Conservation (phyloP, 2,329 filamentous ascomycete genomes). For the Xylariaceae sp. region DNA sequence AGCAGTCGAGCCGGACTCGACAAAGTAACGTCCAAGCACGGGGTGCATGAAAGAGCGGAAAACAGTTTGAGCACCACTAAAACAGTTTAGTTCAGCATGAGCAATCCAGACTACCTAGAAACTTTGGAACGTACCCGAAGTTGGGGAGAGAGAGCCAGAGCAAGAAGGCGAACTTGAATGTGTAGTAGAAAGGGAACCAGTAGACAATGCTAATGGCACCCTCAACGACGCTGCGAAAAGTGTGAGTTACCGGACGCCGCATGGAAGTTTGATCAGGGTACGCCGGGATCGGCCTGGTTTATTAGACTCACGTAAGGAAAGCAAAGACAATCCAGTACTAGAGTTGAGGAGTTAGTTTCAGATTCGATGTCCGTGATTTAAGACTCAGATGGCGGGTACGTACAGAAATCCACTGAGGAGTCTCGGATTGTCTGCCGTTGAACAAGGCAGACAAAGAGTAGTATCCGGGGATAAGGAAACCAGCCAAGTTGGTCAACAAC, state of each 20-base stretch:
- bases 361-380: constrained; percentile 7
- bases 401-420: constrained; percentile 76
- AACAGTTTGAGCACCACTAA: constrained; percentile 87
- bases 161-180: constrained; percentile 97
- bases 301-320: constrained; percentile 60
- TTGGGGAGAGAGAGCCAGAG: constrained; percentile 96
- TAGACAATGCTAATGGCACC: constrained; percentile 79
- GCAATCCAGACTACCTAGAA: constrained; percentile 1
- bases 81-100: constrained; percentile 19
- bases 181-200: constrained; percentile 99
- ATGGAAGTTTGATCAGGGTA: not conserved
- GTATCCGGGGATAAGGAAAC: constrained; percentile 77
- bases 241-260: constrained; percentile 7
- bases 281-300: not conserved
- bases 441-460: constrained; percentile 79
- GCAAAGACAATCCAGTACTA: constrained; percentile 87
- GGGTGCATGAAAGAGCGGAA: constrained; percentile 95
- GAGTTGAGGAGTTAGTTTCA: constrained; percentile 26
- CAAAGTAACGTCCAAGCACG: constrained; percentile 89
- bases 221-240: constrained; percentile 59
- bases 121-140: constrained; percentile 65
- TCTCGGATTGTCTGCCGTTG: constrained; percentile 62
- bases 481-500: constrained; percentile 80
- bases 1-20: constrained; percentile 62
- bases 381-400: constrained; percentile 32